Evolutionary conservation across 1,284 basidiomycete species (phyloP).

Genomic region (Leccinum cinnamomeum): DNA sequence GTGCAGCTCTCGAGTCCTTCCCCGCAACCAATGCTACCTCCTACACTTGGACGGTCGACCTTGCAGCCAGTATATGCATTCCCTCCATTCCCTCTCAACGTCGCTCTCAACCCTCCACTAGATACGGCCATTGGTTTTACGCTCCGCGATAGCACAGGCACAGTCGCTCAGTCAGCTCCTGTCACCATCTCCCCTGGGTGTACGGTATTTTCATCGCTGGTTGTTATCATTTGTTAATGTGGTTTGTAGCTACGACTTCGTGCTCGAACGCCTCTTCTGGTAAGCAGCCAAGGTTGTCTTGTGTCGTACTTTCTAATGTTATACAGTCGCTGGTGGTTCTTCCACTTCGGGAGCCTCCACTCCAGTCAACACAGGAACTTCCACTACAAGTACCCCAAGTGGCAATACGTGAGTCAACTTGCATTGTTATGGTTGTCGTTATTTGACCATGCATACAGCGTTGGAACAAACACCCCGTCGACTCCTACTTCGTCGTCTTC

Average conservation of each 20-base stretch:
- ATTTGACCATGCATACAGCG: conserved; percentile 10
- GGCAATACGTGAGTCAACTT: conserved; percentile 23
- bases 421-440: neutral
- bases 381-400: conserved; percentile 1
- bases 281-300: conserved; percentile 5
- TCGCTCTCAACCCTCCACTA: conserved; percentile 18
- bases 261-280: conserved; percentile 35
- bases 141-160: conserved; percentile 54
- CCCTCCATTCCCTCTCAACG: neutral
- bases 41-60: conserved; percentile 49
- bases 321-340: conserved; percentile 19
- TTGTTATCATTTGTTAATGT: neutral
- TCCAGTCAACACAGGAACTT: conserved; percentile 3
- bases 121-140: conserved; percentile 51
- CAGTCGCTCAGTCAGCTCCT: conserved; percentile 45
- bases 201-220: conserved; percentile 33
- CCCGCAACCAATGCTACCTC: conserved; percentile 36
- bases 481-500: conserved; percentile 12
- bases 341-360: conserved; percentile 13
- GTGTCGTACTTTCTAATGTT: conserved; percentile 11
- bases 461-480: conserved; percentile 3
- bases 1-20: conserved; percentile 41
- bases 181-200: conserved; percentile 50
- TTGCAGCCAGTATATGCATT: conserved; percentile 11
- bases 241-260: conserved; percentile 31